Conservation (phyloP, 1,139 yeast genomes). For the Oligophagozyma castellii region DNA sequence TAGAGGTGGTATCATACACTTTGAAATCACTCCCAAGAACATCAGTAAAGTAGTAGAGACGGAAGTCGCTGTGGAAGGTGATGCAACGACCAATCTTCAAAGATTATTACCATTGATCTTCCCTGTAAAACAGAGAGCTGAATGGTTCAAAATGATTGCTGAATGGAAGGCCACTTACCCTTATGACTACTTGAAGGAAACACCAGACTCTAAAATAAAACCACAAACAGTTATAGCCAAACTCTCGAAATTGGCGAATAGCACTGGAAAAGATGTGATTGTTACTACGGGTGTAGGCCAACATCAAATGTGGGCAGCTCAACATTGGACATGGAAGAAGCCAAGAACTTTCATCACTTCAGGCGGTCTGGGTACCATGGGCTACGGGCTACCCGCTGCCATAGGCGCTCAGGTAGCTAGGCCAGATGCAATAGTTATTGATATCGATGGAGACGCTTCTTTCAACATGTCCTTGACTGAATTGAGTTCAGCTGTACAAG, state of each 20-base stretch:
- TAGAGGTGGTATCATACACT: conserved; percentile 93
- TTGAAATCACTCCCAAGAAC: conserved; percentile 91
- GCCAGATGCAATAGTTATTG: conserved; percentile 90
- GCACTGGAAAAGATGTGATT: conserved; percentile 57
- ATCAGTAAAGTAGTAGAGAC: conserved; percentile 96
- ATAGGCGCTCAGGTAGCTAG: conserved; percentile 96
- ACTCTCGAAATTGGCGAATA: conserved; percentile 57
- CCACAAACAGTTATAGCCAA: conserved; percentile 86
- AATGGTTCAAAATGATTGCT: conserved; percentile 62
- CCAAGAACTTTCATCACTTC: conserved; percentile 93
- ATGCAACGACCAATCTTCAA: conserved; percentile 66
- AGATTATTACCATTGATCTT: conserved; percentile 58
- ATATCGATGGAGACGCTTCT: conserved; percentile 97
- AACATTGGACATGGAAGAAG: conserved; percentile 81
- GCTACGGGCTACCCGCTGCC: conserved; percentile 92
- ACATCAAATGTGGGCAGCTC: conserved; percentile 99
- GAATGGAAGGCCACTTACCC: conserved; percentile 85
- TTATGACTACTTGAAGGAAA: conserved; percentile 61
- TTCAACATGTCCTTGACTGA: conserved; percentile 95
- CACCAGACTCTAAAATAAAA: conserved; percentile 70
- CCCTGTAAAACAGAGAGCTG: conserved; percentile 49
- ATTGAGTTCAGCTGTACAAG: conserved; percentile 88
- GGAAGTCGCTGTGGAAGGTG: conserved; percentile 94
- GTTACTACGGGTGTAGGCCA: conserved; percentile 98
- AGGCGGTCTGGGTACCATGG: conserved; percentile 99